phyloP scores from a whole-genome alignment of 495 filamentous ascomycete species.

The Talaromyces nanjingensis region DNA sequence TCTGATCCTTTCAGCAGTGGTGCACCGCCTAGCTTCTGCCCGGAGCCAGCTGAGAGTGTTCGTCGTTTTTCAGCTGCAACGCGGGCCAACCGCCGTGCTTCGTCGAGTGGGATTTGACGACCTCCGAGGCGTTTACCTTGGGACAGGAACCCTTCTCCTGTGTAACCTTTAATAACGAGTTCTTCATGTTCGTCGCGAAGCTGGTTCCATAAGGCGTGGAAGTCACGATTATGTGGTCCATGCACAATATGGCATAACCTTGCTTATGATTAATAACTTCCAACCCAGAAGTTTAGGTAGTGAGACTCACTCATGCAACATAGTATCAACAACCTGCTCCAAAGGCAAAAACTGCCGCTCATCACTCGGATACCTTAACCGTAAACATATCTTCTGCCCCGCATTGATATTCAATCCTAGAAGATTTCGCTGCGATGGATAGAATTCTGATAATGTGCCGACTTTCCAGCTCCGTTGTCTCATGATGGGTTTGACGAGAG shows the following conservation, averaged over 20 bases:
- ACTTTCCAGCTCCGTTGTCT: slow-evolving; percentile 76
- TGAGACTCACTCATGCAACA: slow-evolving; percentile 77
- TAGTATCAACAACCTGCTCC: slow-evolving; percentile 78
- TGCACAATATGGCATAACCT: slow-evolving; percentile 77
- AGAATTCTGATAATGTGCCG: slow-evolving; percentile 75
- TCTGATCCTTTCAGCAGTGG: slow-evolving; percentile 56
- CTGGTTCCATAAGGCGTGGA: slow-evolving; percentile 81
- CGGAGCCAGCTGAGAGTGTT: slow-evolving; percentile 53
- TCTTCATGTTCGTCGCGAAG: slow-evolving; percentile 78
- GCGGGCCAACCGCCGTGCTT: slow-evolving; percentile 70
- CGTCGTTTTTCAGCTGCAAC: slow-evolving; percentile 67
- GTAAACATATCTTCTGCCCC: slow-evolving; percentile 74
- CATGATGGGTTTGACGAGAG: slow-evolving; percentile 94
- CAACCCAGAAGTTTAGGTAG: not conserved
- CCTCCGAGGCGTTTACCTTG: slow-evolving; percentile 70
- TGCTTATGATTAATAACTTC: slow-evolving; percentile 9
- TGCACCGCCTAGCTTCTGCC: slow-evolving; percentile 67
- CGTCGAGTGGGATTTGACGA: slow-evolving; percentile 55
- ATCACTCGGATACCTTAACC: slow-evolving; percentile 73
- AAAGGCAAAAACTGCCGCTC: slow-evolving; percentile 70
- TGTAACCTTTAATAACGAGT: slow-evolving; percentile 74
- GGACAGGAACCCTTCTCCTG: slow-evolving; percentile 82
- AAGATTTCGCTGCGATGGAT: slow-evolving; percentile 65
- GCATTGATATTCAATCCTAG: slow-evolving; percentile 74
- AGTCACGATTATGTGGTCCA: slow-evolving; percentile 75